phyloP scores from a whole-genome alignment of 2,329 filamentous ascomycete genomes.

The Xylariaceae sp. region DNA sequence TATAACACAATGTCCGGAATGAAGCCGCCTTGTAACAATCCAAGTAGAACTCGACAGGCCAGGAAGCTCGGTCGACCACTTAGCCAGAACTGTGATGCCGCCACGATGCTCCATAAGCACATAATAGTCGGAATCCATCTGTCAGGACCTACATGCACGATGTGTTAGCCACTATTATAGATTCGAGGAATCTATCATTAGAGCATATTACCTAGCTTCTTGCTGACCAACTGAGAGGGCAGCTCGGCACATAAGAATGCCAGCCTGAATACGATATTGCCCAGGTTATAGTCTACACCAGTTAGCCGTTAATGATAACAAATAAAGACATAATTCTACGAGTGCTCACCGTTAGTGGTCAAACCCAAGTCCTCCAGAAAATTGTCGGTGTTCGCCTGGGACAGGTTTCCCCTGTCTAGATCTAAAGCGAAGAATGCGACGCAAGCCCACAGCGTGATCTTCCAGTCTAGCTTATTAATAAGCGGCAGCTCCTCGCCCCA shows the following conservation, averaged over 20 bases:
- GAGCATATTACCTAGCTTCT: conserved; percentile 26
- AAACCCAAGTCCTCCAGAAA: conserved; percentile 39
- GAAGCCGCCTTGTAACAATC: conserved; percentile 40
- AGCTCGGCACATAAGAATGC: conserved; percentile 27
- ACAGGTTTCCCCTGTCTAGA: conserved; percentile 51
- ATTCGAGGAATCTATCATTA: not conserved
- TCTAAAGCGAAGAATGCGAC: conserved; percentile 58
- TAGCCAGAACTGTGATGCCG: conserved; percentile 37
- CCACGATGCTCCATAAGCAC: conserved; percentile 39
- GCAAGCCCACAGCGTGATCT: conserved; percentile 54
- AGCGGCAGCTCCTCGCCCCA: conserved; percentile 36
- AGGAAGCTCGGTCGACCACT: conserved; percentile 35
- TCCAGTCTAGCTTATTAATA: conserved; percentile 49
- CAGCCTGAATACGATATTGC: conserved; percentile 19
- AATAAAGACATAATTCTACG: not conserved
- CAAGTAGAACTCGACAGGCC: conserved; percentile 37
- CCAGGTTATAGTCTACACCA: conserved; percentile 22
- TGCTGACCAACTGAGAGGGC: conserved; percentile 30
- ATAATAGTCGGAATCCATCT: conserved; percentile 41
- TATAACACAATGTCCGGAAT: conserved; percentile 41
- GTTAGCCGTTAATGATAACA: conserved; percentile 19
- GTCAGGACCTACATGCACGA: conserved; percentile 22
- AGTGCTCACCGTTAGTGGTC: conserved; percentile 36
- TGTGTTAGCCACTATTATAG: not conserved
- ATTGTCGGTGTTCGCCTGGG: conserved; percentile 40